Evolutionary conservation across 345 rosid species (phyloP).

Genomic region (Capsella bursapastoris): DNA sequence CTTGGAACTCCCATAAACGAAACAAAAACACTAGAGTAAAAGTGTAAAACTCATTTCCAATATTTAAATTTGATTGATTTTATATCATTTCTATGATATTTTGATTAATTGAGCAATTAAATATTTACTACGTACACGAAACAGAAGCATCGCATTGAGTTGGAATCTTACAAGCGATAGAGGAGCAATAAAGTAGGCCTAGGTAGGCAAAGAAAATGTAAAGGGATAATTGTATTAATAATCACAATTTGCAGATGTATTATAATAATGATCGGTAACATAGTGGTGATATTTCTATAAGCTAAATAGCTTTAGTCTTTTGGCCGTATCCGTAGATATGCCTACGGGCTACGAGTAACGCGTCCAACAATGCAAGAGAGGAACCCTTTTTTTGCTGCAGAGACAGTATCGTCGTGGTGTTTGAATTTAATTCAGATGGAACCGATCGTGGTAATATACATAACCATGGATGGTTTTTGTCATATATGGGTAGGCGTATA

Average conservation of each 20-base stretch:
- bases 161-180: neutral
- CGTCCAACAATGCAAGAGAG: neutral
- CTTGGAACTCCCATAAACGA: neutral
- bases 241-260: neutral
- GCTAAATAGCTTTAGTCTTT: neutral
- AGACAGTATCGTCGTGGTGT: no score
- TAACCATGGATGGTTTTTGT: no score
- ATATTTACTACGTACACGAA: neutral
- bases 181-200: neutral
- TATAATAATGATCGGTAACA: neutral
- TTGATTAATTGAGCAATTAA: neutral
- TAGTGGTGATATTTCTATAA: constrained; percentile 5
- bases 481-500: no score
- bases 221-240: neutral
- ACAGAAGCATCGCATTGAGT: constrained; percentile 12
- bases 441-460: no score
- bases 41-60: neutral
- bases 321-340: constrained; percentile 17
- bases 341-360: neutral
- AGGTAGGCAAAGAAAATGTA: neutral
- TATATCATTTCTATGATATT: neutral
- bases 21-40: constrained; percentile 11
- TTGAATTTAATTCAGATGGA: no score
- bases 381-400: no score
- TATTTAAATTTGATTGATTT: no score